Conservation (phyloP, 2,329 filamentous ascomycete genomes). For the Verticillium tricorpus region DNA sequence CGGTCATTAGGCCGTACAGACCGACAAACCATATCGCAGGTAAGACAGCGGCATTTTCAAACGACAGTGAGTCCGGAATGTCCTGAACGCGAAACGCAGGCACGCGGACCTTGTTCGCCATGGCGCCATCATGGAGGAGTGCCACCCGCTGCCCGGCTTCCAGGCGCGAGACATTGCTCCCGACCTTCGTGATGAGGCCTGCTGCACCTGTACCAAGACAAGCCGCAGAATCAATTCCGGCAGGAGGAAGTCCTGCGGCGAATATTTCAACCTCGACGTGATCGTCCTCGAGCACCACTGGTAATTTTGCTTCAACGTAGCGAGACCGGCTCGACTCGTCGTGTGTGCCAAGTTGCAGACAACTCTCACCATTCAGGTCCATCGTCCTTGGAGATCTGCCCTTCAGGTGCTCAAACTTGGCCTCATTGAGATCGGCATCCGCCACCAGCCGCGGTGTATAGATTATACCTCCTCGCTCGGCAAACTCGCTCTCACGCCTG, state of each 20-base stretch:
- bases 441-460: constrained; percentile 1
- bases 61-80: constrained; percentile 1
- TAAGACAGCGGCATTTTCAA: constrained; percentile 3
- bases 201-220: neutral
- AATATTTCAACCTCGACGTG: constrained; percentile 8
- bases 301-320: neutral
- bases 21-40: neutral
- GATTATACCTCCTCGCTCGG: constrained; percentile 20
- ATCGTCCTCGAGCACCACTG: neutral
- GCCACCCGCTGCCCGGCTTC: neutral
- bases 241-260: neutral
- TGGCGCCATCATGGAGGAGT: neutral
- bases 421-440: constrained; percentile 4
- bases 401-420: neutral
- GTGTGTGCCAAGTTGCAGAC: neutral
- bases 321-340: neutral
- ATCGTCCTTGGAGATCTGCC: neutral
- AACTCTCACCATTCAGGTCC: neutral
- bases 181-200: neutral
- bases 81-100: neutral
- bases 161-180: neutral
- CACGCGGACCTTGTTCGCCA: constrained; percentile 9
- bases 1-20: constrained; percentile 16
- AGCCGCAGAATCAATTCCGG: too few species aligned
- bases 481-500: constrained; percentile 18